Base-by-base conservation (phyloP, 768 basidiomycete genomes). In the Tricholoma sp. region DNA sequence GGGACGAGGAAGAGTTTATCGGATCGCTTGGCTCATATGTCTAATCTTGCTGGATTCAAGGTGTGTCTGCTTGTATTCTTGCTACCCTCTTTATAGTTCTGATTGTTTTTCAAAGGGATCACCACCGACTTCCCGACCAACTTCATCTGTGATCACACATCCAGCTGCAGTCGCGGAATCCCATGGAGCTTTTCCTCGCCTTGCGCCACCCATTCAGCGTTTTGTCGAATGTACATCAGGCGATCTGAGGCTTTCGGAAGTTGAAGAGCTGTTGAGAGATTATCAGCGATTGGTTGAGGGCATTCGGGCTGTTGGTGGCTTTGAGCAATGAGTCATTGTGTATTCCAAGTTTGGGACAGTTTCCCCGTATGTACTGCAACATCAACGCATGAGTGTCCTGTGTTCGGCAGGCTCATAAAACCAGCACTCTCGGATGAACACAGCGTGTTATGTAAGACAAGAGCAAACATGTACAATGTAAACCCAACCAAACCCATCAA, bases 191-290 rank as follows among this genome's bases (percentile, higher is more conserved):
- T 77, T 37, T 32, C 60, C 81, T 24, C 74, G 75, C 12, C 69
- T 89, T 2, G 74, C 81, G 0, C 85, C 84, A 10, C 91, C 88
- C 0, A 84, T 82, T 45, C 73, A 78, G 47, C 81, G 87, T 10
- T 94, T 94, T 67, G 59, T 92, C 55, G 82, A 88, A 50, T 86
- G 86, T 60, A 74, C 80, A 0, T 80, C 83, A 49, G 89, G 86
- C 54, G 96, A 98, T 59, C 70, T 98, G 54, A 80, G 79, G 54
- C 71, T 98, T 22, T 83, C 86, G 0, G 96, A 99, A 62, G 84
- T 98, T 1, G 83, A 78, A 0, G 83, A 88, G 61, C 75, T 99
- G 43, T 72, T 98, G 67, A 72, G 76, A 31, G 95, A 97, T 61
- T 98, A 97, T 69, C 81, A 82, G 61, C 75, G 88, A 45, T 67